Evolutionary conservation across 1,284 basidiomycete genomes (phyloP), one percentile per base, ranked within the genome.

Genomic region (Ceratobasidium theobromae): DNA sequence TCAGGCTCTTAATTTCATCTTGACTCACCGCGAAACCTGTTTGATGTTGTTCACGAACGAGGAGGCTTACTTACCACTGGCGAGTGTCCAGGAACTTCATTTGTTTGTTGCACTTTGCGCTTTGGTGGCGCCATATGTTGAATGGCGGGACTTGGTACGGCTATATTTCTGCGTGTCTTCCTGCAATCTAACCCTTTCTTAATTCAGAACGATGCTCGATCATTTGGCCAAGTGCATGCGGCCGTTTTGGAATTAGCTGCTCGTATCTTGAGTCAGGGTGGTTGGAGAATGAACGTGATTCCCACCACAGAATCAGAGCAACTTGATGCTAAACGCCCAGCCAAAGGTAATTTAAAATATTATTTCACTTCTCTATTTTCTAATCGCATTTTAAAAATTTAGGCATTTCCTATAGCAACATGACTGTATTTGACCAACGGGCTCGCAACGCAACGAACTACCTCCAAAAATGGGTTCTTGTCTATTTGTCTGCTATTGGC

Each of bases 181-280:
- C 8, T 28, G 12, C 18, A 40, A 28, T 38, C 23, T 67, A 11
- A 41, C 40, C 87, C 1, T 87, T n/a, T n/a, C 89, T 25, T 14
- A n/a, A 28, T 27, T 6, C 41, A 69, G 66, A 43, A 45, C 41
- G 55, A 65, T 16, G 57, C 68, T 9, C 48, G 65, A 11, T 45
- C 58, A 12, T 94, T 93, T 73, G 93, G 93, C 2, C 84, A 86
- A 0, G 83, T 96, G 67, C 95, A 98, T 74, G 80, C 85, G 2
- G 88, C 93, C 0, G 84, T 96, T 18, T 79, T 96, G 12, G 81
- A 82, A 8, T 79, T 97, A 0, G 87, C 92, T 0, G 87, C 93
- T 21, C 82, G 84, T 70, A 88, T 85, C 72, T 82, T 97, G n/a
- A 84, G 86, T 18, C 79, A 79, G 43, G 80, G 83, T 9, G 80